These are phyloP conservation scores for Aspergillus ibericus DNA, from an alignment of 2,329 filamentous ascomycete genomes.

Conservation along the genomic window DNA sequence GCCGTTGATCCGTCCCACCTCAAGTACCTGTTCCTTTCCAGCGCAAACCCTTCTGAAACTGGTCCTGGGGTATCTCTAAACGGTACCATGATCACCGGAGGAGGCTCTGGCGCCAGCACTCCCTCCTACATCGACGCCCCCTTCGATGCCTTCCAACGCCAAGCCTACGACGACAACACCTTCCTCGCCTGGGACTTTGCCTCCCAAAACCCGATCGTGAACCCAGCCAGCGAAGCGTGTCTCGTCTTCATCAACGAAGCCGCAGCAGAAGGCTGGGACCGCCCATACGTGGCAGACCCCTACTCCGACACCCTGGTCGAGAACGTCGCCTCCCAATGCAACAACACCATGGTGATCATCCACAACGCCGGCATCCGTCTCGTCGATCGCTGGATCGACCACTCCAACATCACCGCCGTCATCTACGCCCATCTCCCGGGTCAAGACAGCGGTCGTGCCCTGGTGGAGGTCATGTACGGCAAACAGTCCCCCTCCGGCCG, in stretches of 20 bases:
- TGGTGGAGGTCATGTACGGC: constrained; percentile 59
- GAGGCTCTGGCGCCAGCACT: constrained; percentile 52
- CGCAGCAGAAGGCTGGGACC: constrained; percentile 40
- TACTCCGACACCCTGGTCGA: constrained; percentile 56
- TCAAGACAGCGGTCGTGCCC: constrained; percentile 58
- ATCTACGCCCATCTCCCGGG: constrained; percentile 64
- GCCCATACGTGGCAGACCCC: constrained; percentile 31
- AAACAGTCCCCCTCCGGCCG: constrained; percentile 29
- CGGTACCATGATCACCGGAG: constrained; percentile 50
- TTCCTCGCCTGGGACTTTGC: constrained; percentile 61
- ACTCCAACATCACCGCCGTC: constrained; percentile 63
- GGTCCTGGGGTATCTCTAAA: constrained; percentile 41
- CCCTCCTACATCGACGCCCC: constrained; percentile 54
- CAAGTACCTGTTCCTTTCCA: constrained; percentile 20
- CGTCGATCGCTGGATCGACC: constrained; percentile 57
- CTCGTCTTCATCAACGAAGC: constrained; percentile 61
- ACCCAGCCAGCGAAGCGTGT: constrained; percentile 26
- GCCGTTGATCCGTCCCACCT: constrained; percentile 13
- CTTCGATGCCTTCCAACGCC: constrained; percentile 55
- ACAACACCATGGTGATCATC: constrained; percentile 63
- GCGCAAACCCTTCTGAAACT: constrained; percentile 23
- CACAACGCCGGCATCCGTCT: constrained; percentile 64
- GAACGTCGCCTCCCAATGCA: constrained; percentile 59
- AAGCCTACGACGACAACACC: constrained; percentile 57
- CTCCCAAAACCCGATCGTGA: constrained; percentile 50